These are phyloP conservation scores for Venturia oleaginea DNA, from an alignment of 2,329 filamentous ascomycete species.

Conservation along the genomic window DNA sequence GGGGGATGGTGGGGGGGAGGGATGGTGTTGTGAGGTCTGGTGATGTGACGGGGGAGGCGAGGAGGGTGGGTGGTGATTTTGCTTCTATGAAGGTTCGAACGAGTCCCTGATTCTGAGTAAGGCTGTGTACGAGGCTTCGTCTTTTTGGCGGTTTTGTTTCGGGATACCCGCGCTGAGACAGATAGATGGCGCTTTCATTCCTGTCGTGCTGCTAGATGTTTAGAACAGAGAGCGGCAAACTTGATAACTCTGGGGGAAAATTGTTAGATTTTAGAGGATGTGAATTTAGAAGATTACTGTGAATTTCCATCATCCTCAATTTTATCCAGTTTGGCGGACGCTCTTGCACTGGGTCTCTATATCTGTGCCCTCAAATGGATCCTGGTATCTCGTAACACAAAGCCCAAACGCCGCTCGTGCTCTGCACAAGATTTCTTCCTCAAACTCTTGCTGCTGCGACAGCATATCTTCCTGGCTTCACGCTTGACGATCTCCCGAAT, in stretches of 20 bases:
- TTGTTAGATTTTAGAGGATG: too few species aligned
- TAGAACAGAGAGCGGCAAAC: background rate
- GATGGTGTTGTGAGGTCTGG: background rate
- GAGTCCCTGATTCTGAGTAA: background rate
- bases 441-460: background rate
- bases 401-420: background rate
- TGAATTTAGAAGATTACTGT: too few species aligned
- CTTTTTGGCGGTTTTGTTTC: background rate
- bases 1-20: background rate
- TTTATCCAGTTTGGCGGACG: background rate
- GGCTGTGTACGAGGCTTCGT: background rate
- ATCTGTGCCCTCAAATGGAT: background rate
- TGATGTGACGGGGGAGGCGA: background rate
- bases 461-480: background rate
- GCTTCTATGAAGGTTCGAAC: background rate
- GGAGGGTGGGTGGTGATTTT: background rate
- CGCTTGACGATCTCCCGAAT: background rate
- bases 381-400: constrained; percentile 1
- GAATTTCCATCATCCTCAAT: background rate
- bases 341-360: background rate
- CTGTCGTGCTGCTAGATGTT: background rate
- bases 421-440: background rate
- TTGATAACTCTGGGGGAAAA: too few species aligned
- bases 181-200: background rate
- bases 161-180: background rate